Percentiles rank a stretch among this genome's conserved stretches.
These are phyloP conservation scores for Daphne laureola DNA, from an alignment of 441 rosid species.

Conservation along the genomic window DNA sequence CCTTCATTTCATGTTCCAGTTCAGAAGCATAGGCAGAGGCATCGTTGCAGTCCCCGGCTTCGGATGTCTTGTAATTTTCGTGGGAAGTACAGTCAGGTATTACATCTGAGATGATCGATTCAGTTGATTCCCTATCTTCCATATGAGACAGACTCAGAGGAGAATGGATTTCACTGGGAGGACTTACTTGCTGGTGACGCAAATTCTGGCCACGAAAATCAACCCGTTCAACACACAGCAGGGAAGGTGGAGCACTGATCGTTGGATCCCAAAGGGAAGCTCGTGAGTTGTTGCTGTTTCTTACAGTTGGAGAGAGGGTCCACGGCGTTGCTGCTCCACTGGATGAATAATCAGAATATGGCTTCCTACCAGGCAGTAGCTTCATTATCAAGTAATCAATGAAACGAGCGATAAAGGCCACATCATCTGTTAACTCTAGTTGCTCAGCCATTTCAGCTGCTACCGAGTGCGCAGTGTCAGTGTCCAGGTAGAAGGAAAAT, in stretches of 20 bases:
- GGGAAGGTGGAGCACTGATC: constrained; percentile 6
- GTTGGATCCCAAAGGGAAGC: constrained; percentile 3
- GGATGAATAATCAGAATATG: constrained; percentile 41
- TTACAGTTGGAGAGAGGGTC: constrained; percentile 23
- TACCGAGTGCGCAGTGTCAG: constrained; percentile 57
- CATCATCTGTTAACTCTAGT: constrained; percentile 51
- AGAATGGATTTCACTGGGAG: too few species aligned
- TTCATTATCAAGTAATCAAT: constrained; percentile 47
- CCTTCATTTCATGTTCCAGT: constrained; percentile 6
- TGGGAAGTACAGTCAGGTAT: constrained; percentile 20
- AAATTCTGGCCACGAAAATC: constrained; percentile 18
- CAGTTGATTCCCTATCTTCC: constrained; percentile 16
- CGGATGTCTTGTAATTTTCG: constrained; percentile 6
- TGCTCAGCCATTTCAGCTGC: constrained; percentile 73
- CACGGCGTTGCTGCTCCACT: constrained; percentile 6
- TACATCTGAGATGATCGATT: constrained; percentile 10
- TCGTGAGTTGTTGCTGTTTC: constrained; percentile 20
- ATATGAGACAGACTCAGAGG: constrained; percentile 1
- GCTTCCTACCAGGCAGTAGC: constrained; percentile 47
- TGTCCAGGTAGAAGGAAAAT: constrained; percentile 49
- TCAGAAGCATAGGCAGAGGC: constrained; percentile 17
- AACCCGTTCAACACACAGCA: constrained; percentile 19
- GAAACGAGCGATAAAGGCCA: constrained; percentile 47
- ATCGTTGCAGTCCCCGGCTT: constrained; percentile 23
- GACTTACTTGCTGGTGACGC: constrained; percentile 4